Percentiles rank a stretch among this genome's conserved stretches.
Evolutionary conservation across 768 basidiomycete species (phyloP).

Genomic region (Strobilomyces dryophilus): DNA sequence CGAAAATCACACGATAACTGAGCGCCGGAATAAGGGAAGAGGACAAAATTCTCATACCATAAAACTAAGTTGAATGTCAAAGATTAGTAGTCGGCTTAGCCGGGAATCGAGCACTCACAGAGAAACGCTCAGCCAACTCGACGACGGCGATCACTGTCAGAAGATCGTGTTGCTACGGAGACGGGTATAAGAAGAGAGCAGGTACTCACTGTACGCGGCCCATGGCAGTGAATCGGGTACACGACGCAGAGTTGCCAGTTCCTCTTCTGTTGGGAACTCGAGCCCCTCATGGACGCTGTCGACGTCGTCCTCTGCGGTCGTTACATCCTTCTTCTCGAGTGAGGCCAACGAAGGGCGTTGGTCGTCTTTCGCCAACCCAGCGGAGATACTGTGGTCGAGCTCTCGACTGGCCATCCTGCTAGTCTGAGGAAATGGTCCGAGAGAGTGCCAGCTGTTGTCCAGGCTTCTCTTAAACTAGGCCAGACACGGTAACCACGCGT

Average conservation of each 20-base stretch:
- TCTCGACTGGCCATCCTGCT: conserved; percentile 10
- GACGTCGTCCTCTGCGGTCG: conserved; percentile 9
- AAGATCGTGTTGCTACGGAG: background rate
- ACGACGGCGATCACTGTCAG: conserved; percentile 56
- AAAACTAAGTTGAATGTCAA: conserved; percentile 32
- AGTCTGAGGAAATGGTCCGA: background rate
- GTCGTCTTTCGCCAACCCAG: conserved; percentile 12
- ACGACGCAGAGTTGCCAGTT: conserved; percentile 52
- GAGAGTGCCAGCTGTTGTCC: background rate
- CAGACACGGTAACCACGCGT: background rate
- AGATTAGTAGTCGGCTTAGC: background rate
- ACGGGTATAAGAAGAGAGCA: background rate
- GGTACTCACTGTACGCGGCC: conserved; percentile 43
- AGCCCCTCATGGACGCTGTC: conserved; percentile 48
- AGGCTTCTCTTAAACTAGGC: conserved; percentile 5
- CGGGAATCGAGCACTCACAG: conserved; percentile 35
- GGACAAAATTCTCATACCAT: conserved; percentile 34
- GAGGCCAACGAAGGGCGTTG: conserved; percentile 2
- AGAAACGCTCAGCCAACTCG: conserved; percentile 73
- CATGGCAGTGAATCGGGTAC: conserved; percentile 58
- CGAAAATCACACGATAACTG: conserved; percentile 1
- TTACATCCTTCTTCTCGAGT: conserved; percentile 24
- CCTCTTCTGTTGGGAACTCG: conserved; percentile 62
- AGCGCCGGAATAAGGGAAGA: background rate
- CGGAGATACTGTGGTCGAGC: conserved; percentile 7